Evolutionary conservation across 129 eudicot genomes (phyloP), one percentile per base, ranked within the genome.

Genomic region (Flaveria trinervia): DNA sequence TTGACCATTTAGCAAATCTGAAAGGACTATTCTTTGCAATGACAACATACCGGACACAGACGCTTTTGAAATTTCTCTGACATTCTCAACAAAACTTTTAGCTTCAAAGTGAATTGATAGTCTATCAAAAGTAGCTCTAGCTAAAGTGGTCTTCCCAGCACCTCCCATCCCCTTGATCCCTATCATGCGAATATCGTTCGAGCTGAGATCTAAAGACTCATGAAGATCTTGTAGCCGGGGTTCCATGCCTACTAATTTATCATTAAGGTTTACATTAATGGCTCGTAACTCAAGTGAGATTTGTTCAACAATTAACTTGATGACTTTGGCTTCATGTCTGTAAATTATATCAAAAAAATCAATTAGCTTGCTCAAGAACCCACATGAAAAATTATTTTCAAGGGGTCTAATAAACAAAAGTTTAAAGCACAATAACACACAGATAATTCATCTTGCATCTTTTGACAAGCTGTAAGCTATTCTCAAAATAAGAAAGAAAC

Each of bases 131-230:
- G 56, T 9, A 18, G 84, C 74, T 54, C 55, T 43, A 0, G 80
- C 84, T 62, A 80, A 18, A 43, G 84, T 66, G 28, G 80, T 73
- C 78, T 81, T 81, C 15, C 84, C 84, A 18, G 33, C 46, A 5
- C 80, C 80, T 25, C 84, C 76, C 68, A 67, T 67, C 15, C 84
- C 84, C 76, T 44, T 11, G 20, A 74, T 74, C 12, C 84, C 79
- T 3, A 73, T 55, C 64, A 80, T 66, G 51, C 75, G 50, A 26
- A 74, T 44, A 5, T 81, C 80, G 4, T 56, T 14, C 28, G n/a
- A 14, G 16, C 4, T 7, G 9, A 49, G 4, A 1, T 74, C 56
- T 30, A 74, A 74, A 43, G 7, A 74, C 30, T 36, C 3, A 1
- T 57, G 16, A 23, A 74, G 25, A 16, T 74, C 17, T 7, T 5